A percentile compares a stretch with the other conserved stretches of the same genome.
Evolutionary conservation across 2,329 filamentous ascomycete genomes (phyloP).

Genomic region (Ambrosiella beaveri): DNA sequence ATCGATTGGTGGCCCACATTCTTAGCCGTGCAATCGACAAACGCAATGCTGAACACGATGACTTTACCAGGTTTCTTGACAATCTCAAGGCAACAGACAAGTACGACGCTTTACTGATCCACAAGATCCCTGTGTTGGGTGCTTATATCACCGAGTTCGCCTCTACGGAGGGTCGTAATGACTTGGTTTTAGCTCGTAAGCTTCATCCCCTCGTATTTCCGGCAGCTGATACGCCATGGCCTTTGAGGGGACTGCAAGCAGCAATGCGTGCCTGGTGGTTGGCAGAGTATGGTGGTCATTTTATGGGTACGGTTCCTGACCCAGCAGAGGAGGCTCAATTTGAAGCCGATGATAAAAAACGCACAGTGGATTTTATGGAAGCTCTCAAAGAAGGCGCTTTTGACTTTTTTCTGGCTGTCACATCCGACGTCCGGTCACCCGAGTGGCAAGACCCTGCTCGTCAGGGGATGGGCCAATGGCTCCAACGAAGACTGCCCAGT

Average conservation of each 20-base stretch:
- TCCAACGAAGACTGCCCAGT: conserved; percentile 62
- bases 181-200: conserved; percentile 49
- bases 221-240: conserved; percentile 53
- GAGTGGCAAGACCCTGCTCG: conserved; percentile 83
- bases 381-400: conserved; percentile 77
- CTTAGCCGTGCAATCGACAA: conserved; percentile 63
- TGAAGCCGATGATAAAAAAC: conserved; percentile 44
- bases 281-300: conserved; percentile 81
- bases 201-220: conserved; percentile 53
- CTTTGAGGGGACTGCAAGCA: conserved; percentile 58
- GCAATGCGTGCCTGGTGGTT: conserved; percentile 75
- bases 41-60: conserved; percentile 48
- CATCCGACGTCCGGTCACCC: conserved; percentile 60
- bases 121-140: conserved; percentile 66
- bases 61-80: conserved; percentile 57
- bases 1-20: conserved; percentile 74
- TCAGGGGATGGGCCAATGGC: conserved; percentile 61
- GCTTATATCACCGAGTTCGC: conserved; percentile 63
- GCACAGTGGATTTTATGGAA: conserved; percentile 57
- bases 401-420: conserved; percentile 75
- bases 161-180: conserved; percentile 53
- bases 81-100: conserved; percentile 53
- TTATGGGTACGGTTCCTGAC: conserved; percentile 52
- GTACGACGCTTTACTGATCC: conserved; percentile 57
- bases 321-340: conserved; percentile 22